Evolutionary conservation across 1,139 yeast genomes (phyloP).

Genomic region (Tardiomyces depauwii): DNA sequence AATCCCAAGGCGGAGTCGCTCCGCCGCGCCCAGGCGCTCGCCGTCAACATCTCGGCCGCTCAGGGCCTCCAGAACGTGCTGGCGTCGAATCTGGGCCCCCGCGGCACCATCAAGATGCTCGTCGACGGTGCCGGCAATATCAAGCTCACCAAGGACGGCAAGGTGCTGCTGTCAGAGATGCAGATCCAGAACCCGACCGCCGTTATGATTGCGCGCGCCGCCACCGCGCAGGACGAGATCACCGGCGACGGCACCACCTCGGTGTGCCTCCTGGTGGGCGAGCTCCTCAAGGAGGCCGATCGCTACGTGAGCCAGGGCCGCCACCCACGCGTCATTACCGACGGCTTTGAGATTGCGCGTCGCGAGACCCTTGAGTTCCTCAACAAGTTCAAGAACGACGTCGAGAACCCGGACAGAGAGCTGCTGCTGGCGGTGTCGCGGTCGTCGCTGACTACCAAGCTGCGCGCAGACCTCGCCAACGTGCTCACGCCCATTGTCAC

Average conservation of each 20-base stretch:
- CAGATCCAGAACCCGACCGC: slow-evolving; percentile 99
- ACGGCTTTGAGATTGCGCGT: slow-evolving; percentile 89
- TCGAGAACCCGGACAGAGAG: slow-evolving; percentile 57
- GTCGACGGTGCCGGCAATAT: slow-evolving; percentile 96
- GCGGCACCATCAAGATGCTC: slow-evolving; percentile 89
- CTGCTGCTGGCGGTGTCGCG: slow-evolving; percentile 84
- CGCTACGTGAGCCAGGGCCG: slow-evolving; percentile 87
- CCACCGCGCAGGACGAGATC: slow-evolving; percentile 97
- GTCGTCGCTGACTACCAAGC: slow-evolving; percentile 81
- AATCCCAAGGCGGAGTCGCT: slow-evolving; percentile 96
- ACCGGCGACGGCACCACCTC: slow-evolving; percentile 99
- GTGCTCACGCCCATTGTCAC: slow-evolving; percentile 89
- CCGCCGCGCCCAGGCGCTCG: slow-evolving; percentile 88
- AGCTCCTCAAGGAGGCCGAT: slow-evolving; percentile 87
- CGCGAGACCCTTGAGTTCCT: slow-evolving; percentile 59
- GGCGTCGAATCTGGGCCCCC: slow-evolving; percentile 89
- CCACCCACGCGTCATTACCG: slow-evolving; percentile 89
- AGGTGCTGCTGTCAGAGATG: slow-evolving; percentile 88
- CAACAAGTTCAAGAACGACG: slow-evolving; percentile 41
- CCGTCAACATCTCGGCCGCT: slow-evolving; percentile 92
- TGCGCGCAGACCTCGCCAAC: slow-evolving; percentile 61
- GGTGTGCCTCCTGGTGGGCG: slow-evolving; percentile 90
- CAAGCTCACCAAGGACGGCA: slow-evolving; percentile 95
- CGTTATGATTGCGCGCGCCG: slow-evolving; percentile 94
- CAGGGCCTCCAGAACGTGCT: slow-evolving; percentile 92